Conservation (phyloP, 2,329 filamentous ascomycete species). For the Nigrospora sphaerica region DNA sequence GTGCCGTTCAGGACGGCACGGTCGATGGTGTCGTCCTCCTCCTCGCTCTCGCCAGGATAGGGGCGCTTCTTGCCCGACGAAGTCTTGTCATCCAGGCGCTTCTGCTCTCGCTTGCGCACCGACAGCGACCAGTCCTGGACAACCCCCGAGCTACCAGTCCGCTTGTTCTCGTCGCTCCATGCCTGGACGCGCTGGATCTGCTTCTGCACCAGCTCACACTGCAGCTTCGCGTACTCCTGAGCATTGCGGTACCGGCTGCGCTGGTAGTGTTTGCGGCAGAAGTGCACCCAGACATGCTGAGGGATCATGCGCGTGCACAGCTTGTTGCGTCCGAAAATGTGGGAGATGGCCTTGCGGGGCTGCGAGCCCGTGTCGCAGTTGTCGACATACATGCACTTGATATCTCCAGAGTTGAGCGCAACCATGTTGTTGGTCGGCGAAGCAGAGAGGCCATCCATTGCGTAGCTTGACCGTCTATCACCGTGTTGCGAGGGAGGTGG, state of each 20-base stretch:
- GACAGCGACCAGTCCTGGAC: conserved; percentile 55
- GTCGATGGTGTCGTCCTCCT: conserved; percentile 21
- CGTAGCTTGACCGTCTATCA: conserved; percentile 9
- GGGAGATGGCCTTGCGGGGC: conserved; percentile 69
- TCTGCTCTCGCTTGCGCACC: conserved; percentile 58
- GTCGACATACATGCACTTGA: conserved; percentile 46
- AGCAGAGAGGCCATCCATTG: conserved; percentile 11
- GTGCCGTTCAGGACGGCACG: conserved; percentile 26
- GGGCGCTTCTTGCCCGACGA: conserved; percentile 22
- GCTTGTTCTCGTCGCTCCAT: conserved; percentile 50
- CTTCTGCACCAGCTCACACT: conserved; percentile 56
- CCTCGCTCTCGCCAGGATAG: conserved; percentile 21
- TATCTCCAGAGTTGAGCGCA: conserved; percentile 13
- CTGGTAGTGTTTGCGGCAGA: conserved; percentile 80
- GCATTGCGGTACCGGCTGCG: conserved; percentile 63
- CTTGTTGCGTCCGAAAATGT: conserved; percentile 81
- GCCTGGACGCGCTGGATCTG: conserved; percentile 56
- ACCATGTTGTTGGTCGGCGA: conserved; percentile 7
- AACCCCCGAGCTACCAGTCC: conserved; percentile 28
- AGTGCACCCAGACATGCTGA: conserved; percentile 63
- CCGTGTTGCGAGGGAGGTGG: conserved; percentile 15
- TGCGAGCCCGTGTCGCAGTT: conserved; percentile 54
- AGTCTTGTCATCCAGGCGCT: conserved; percentile 40
- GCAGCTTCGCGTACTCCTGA: conserved; percentile 51
- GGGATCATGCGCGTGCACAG: conserved; percentile 66